phyloP scores from a whole-genome alignment of 164 flowering plant species.

The Chimonanthus salicifolius region DNA sequence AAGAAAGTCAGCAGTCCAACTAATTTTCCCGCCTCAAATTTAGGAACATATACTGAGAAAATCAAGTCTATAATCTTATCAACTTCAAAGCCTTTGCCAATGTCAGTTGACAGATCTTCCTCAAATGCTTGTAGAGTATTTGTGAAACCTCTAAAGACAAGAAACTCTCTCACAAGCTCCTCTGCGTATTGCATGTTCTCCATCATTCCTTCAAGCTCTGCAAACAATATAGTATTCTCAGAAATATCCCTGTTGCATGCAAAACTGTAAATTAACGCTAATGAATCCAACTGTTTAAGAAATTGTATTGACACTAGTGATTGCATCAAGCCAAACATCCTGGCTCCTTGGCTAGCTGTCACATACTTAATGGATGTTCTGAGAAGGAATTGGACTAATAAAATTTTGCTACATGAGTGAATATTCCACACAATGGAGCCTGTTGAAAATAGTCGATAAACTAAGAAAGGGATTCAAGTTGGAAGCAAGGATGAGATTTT shows the following conservation, averaged over 20 bases:
- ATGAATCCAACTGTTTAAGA: not conserved
- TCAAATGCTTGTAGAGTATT: slow-evolving; percentile 68
- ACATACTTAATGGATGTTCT: too few relatives aligned
- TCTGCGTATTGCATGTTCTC: slow-evolving; percentile 86
- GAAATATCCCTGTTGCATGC: not conserved
- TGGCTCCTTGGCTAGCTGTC: not conserved
- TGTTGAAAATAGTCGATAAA: too few relatives aligned
- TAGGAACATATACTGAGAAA: slow-evolving; percentile 66
- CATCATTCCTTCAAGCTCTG: slow-evolving; percentile 29
- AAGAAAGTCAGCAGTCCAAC: slow-evolving; percentile 58
- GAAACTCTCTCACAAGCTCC: slow-evolving; percentile 87
- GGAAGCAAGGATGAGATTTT: too few relatives aligned
- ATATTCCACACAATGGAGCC: too few relatives aligned
- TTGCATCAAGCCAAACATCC: not conserved
- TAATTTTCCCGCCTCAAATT: slow-evolving; percentile 59
- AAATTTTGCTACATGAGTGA: too few relatives aligned
- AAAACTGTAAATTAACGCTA: too few relatives aligned
- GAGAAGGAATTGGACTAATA: too few relatives aligned
- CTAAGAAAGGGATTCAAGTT: too few relatives aligned
- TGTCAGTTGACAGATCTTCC: slow-evolving; percentile 64
- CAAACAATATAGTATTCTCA: not conserved
- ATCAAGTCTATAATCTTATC: slow-evolving; percentile 73
- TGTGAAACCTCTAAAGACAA: slow-evolving; percentile 85
- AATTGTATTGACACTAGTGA: not conserved
- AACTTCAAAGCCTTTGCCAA: slow-evolving; percentile 84